Percentiles rank a stretch among this genome's conserved stretches.
These are phyloP conservation scores for Candida sp. DNA, from an alignment of 1,139 yeast genomes.

Conservation along the genomic window DNA sequence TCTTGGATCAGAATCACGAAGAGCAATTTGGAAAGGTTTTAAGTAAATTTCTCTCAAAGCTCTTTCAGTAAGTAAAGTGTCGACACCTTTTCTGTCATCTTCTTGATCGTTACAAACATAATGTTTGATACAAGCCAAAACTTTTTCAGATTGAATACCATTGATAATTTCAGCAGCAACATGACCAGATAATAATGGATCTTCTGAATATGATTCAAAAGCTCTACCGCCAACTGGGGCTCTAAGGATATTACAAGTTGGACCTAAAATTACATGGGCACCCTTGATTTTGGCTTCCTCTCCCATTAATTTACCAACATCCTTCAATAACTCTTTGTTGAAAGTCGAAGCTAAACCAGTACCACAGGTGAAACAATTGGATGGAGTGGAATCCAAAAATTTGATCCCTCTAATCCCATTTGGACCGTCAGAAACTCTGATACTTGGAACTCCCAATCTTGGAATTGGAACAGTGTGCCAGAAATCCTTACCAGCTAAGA, in stretches of 20 bases:
- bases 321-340: conserved; percentile 23
- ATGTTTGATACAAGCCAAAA: conserved; percentile 59
- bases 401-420: conserved; percentile 34
- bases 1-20: conserved; percentile 47
- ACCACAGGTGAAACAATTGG: conserved; percentile 35
- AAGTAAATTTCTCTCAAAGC: conserved; percentile 61
- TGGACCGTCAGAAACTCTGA: conserved; percentile 34
- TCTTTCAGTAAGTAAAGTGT: conserved; percentile 49
- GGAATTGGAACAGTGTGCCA: conserved; percentile 56
- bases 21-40: conserved; percentile 59
- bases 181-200: conserved; percentile 54
- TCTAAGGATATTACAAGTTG: conserved; percentile 55
- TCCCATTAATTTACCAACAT: conserved; percentile 31
- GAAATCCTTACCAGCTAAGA: conserved; percentile 48
- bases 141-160: conserved; percentile 52
- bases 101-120: conserved; percentile 62
- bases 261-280: conserved; percentile 49
- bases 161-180: conserved; percentile 46
- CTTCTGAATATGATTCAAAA: conserved; percentile 62
- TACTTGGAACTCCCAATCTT: conserved; percentile 35
- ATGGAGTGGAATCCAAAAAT: conserved; percentile 28
- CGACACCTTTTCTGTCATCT: conserved; percentile 47
- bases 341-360: conserved; percentile 44
- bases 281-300: conserved; percentile 32
- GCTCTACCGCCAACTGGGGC: conserved; percentile 63